phyloP scores from a whole-genome alignment of 176 grass and related monocot species.

The Avena sativa region DNA sequence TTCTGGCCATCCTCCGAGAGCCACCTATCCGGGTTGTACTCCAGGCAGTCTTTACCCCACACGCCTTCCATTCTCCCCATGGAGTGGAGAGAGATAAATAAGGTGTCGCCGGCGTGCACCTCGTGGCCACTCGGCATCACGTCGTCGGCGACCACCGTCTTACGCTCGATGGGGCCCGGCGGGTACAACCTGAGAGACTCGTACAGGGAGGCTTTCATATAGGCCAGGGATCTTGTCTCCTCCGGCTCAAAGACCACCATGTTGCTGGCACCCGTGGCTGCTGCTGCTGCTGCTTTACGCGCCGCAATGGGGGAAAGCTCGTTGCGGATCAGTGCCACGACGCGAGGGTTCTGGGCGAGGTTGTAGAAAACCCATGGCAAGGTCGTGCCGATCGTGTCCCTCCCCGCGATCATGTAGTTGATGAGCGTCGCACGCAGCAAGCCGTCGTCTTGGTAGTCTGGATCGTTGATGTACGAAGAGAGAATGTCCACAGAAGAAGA shows the following conservation, averaged over 20 bases:
- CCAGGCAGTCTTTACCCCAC: background rate
- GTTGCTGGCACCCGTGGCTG: background rate
- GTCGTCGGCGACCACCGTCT: background rate
- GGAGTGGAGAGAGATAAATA: background rate
- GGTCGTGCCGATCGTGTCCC: background rate
- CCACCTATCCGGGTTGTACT: background rate
- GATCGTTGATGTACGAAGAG: background rate
- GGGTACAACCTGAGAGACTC: background rate
- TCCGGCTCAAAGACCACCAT: background rate
- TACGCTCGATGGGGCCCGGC: background rate
- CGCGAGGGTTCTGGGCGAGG: background rate
- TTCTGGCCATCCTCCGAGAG: background rate
- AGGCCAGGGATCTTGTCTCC: background rate
- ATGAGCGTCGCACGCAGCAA: background rate
- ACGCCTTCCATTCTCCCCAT: background rate
- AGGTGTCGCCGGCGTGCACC: background rate
- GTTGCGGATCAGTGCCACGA: background rate
- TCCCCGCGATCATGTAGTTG: background rate
- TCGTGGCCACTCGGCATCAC: background rate
- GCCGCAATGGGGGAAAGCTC: background rate
- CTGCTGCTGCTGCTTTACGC: background rate
- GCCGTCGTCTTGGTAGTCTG: background rate
- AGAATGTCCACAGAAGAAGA: background rate
- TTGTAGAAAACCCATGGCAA: background rate
- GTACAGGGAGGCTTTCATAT: background rate